A percentile compares a stretch with the other conserved stretches of the same genome.
Evolutionary conservation across 768 basidiomycete genomes (phyloP).

Genomic region (Leucosporidium yakuticum): DNA sequence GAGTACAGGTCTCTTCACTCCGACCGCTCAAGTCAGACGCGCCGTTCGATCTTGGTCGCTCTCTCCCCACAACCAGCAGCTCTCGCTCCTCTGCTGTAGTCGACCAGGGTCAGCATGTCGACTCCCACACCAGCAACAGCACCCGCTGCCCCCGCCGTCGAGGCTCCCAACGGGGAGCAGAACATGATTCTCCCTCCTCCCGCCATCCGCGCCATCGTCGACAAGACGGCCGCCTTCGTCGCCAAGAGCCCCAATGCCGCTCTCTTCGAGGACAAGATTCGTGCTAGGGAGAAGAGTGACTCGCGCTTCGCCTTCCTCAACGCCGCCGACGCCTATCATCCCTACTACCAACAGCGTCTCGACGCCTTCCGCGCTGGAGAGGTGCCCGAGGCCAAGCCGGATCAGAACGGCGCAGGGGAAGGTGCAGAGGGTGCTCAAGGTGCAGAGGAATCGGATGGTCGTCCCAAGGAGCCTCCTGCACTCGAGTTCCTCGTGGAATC

Average conservation of each 20-base stretch:
- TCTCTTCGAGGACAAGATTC: constrained; percentile 91
- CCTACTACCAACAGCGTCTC: constrained; percentile 90
- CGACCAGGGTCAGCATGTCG: constrained; percentile 3
- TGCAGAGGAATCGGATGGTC: constrained; percentile 58
- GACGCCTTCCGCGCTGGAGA: constrained; percentile 69
- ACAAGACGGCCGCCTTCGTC: constrained; percentile 85
- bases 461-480: constrained; percentile 56
- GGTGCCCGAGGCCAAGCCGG: constrained; percentile 39
- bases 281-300: constrained; percentile 90
- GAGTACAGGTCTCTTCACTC: too few species aligned
- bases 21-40: too few species aligned
- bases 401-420: constrained; percentile 1
- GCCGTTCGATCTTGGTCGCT: too few species aligned
- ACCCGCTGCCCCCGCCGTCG: not conserved
- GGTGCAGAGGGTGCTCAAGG: constrained; percentile 9
- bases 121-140: constrained; percentile 1
- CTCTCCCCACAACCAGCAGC: too few species aligned
- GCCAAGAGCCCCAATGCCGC: constrained; percentile 75
- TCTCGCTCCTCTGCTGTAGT: constrained; percentile 14
- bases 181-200: constrained; percentile 83
- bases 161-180: not conserved
- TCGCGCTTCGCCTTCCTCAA: constrained; percentile 99
- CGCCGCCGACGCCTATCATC: constrained; percentile 94
- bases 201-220: constrained; percentile 96
- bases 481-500: constrained; percentile 72